Base-by-base conservation (phyloP, 108 stramenopile species). In the Nitzschia putrida region DNA sequence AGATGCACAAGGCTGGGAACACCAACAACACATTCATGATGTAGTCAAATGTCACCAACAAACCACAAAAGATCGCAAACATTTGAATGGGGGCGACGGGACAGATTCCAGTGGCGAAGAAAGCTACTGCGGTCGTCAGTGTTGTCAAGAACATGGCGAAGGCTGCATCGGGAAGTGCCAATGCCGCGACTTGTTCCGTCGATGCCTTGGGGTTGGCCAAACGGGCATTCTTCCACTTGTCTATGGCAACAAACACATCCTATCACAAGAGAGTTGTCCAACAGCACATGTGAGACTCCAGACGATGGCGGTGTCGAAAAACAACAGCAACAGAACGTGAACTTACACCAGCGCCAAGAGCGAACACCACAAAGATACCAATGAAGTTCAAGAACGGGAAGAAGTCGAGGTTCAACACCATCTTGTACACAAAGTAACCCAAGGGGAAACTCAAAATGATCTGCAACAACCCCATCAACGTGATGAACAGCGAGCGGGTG, bases 41-140 rank as follows among this genome's bases (percentile, higher is more conserved):
- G 71, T 85, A 85, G 45, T 78, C 77, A 41, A 81, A 68, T 11
- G 56, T 38, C 21, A 85, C 66, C 53, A 85, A 56, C 14, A 85
- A 41, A 14, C 83, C 83, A 66, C 80, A 81, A 79, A 80, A 85
- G 52, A 85, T 57, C n/a, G 83, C 83, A 71, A 85, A 85, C 65
- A 66, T 66, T 14, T 66, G 51, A 42, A 85, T 73, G 37, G 80
- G 80, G 13, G 77, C 77, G 0, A 79, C 80, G 22, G 80, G 77
- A 51, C 77, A 78, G n/a, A 81, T 70, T 14, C 77, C 77, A 26
- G 83, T 81, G 7, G 64, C 69, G 57, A 85, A 85, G 52, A 85
- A 85, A 20, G 83, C 83, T 6, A 79, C 78, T 7, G 70, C 69
- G 0, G 83, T 81, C 25, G 81, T 82, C 18, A 69, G 37, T n/a